These are phyloP conservation scores for Forsythia viridissima DNA, from an alignment of 257 asterid species.

Conservation along the genomic window DNA sequence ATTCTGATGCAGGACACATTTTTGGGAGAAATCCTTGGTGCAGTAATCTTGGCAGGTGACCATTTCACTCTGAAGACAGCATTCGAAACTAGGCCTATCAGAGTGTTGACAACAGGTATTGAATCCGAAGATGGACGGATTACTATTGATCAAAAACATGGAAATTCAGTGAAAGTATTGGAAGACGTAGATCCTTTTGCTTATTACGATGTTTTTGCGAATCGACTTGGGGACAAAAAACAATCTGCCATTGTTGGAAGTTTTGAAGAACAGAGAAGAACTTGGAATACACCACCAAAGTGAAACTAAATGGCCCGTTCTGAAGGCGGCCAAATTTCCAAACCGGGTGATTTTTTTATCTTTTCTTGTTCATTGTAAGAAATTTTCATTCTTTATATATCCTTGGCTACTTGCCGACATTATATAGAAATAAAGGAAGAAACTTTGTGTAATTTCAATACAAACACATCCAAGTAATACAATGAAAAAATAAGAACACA, in stretches of 20 bases:
- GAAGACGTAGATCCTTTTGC: conserved; percentile 53
- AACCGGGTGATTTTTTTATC: background rate
- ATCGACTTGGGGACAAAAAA: conserved; percentile 51
- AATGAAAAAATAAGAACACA: background rate
- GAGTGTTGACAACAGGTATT: conserved; percentile 48
- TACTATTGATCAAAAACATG: conserved; percentile 33
- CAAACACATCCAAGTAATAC: background rate
- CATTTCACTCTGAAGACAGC: conserved; percentile 37
- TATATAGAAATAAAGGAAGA: background rate
- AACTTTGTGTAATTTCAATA: background rate
- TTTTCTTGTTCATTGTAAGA: conserved; percentile 1
- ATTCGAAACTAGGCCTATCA: conserved; percentile 34
- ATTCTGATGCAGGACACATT: conserved; percentile 53
- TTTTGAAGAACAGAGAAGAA: conserved; percentile 62
- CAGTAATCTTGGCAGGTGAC: conserved; percentile 60
- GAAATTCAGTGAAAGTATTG: conserved; percentile 56
- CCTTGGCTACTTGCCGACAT: background rate
- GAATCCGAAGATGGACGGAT: conserved; percentile 69
- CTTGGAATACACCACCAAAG: conserved; percentile 46
- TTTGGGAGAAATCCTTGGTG: conserved; percentile 82
- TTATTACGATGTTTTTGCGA: conserved; percentile 45
- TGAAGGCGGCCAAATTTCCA: background rate
- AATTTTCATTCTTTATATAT: conserved; percentile 14
- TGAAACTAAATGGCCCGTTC: conserved; percentile 10
- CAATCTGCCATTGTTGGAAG: conserved; percentile 76